Evolutionary conservation across 2,329 filamentous ascomycete species (phyloP).

Genomic region (Hortaea werneckii): DNA sequence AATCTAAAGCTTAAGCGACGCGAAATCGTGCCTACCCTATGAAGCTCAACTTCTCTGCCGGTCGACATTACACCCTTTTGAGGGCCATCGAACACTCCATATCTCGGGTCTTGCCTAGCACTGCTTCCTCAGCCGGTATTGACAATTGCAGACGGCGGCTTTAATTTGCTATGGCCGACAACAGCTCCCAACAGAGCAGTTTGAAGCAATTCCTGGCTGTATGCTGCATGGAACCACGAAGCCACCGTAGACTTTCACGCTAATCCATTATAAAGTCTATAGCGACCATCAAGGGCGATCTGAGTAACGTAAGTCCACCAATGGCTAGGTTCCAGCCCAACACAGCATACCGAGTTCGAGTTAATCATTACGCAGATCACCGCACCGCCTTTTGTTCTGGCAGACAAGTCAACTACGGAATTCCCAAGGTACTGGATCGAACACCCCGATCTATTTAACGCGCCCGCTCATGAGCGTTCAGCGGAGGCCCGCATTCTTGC

Average conservation of each 20-base stretch:
- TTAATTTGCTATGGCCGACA: constrained; percentile 9
- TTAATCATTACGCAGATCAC: constrained; percentile 27
- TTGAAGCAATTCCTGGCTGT: constrained; percentile 19
- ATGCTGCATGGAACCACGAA: neutral
- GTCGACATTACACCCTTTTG: no score
- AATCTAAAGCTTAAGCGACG: no score
- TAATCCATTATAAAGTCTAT: constrained; percentile 23
- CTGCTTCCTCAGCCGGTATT: no score
- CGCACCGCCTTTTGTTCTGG: constrained; percentile 37
- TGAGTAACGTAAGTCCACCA: constrained; percentile 24
- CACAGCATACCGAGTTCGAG: neutral
- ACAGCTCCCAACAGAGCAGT: constrained; percentile 8
- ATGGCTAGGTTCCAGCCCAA: neutral
- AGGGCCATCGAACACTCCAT: no score
- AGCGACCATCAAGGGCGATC: constrained; percentile 36
- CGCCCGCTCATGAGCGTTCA: constrained; percentile 32
- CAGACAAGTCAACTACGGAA: constrained; percentile 36
- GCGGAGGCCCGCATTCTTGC: constrained; percentile 33
- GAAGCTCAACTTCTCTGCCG: no score
- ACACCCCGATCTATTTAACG: constrained; percentile 36
- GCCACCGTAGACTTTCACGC: no score
- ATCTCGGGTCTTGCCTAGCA: no score
- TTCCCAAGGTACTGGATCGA: constrained; percentile 39
- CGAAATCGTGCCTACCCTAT: no score
- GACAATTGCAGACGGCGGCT: no score